Base-by-base conservation (phyloP, 306 rosid genomes). In the Spatholobus suberectus region DNA sequence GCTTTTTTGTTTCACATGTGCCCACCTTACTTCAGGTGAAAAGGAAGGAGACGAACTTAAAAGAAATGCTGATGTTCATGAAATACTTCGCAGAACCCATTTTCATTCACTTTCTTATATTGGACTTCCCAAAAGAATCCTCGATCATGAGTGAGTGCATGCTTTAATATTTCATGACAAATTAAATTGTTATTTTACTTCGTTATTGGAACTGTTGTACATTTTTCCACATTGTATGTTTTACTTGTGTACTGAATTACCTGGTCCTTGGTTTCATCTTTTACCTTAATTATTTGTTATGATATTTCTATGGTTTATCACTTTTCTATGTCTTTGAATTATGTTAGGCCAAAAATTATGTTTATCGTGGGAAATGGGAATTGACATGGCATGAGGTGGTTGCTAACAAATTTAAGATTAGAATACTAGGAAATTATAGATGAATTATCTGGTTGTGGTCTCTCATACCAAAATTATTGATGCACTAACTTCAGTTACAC, bases 11-110 rank as follows among this genome's bases (percentile, higher is more conserved):
- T 96, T 96, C 76, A 77, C 92, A 85, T 94, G 97, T 83, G 83
- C 97, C 58, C 99, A 96, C 89, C 97, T 96, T 84, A 89, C 98
- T 1, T 79, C 99, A 6, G 99, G 99, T 70, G 99, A 90, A 90
- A 96, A 86, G 81, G 93, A 94, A 29, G 97, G 82, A 75, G 98
- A 96, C 26, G 96, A 91, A 75, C 78, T 82, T 58, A 94, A 92
- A 86, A 89, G 99, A 79, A 94, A 92, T 77, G 83, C 94, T 32
- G 99, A 94, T 81, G 98, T 96, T 63, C 91, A 71, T 66, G 98
- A 94, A 83, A 96, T 96, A 52, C 90, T 82, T 66, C 88, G 93
- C 40, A 96, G 98, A 83, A 96, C 95, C 68, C 98, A 87, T 11
- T 96, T 96, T 85, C 92, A 84, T 75, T 83, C 93, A 10, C 77